Evolutionary conservation across 805 yeast species (phyloP), one percentile per base, ranked within the genome.

Genomic region (Candida rishiriensis): DNA sequence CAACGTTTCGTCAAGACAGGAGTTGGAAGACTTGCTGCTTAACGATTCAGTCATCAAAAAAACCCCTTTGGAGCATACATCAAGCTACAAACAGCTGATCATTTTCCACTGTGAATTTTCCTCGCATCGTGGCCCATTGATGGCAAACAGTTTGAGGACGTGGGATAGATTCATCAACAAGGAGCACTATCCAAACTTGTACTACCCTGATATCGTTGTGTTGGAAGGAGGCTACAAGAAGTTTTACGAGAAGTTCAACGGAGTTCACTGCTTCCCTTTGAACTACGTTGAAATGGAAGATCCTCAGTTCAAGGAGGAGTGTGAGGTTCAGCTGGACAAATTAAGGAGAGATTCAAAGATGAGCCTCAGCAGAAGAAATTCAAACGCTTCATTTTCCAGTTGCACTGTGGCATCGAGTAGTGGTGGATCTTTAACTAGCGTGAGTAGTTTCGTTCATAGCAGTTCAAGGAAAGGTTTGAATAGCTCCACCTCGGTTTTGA

Each of bases 31-130:
- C 33, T 61, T 63, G 39, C 74, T 89, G 50, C 66, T 75, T 18
- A 54, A 39, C 33, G 53, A 54, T 28, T 32, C 40, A 17, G 52
- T 54, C 28, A 52, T 46, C 44, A 44, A 41, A 9, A 40, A 44
- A 34, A 42, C 50, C 3, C 66, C 67, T 28, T 18, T 49, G 28
- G 58, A 55, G 17, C 53, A 54, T 36, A 56, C 63, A 7, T 31
- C 46, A 4, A 36, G 38, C 10, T 35, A 47, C 34, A 72, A 69
- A 15, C 71, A 71, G 16, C 67, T 93, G 43, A 62, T 91, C 7
- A 73, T 93, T 10, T 91, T 93, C 70, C 97, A 93, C 65, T 93
- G 99, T 66, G 99, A 93, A 65, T 91, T 88, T 62, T 84, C 95
- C 33, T 79, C 95, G 6, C 88, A 84, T 60, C 73, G 99, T 47